phyloP scores from a whole-genome alignment of 257 asterid species.

The Solanum lycopersicoides region DNA sequence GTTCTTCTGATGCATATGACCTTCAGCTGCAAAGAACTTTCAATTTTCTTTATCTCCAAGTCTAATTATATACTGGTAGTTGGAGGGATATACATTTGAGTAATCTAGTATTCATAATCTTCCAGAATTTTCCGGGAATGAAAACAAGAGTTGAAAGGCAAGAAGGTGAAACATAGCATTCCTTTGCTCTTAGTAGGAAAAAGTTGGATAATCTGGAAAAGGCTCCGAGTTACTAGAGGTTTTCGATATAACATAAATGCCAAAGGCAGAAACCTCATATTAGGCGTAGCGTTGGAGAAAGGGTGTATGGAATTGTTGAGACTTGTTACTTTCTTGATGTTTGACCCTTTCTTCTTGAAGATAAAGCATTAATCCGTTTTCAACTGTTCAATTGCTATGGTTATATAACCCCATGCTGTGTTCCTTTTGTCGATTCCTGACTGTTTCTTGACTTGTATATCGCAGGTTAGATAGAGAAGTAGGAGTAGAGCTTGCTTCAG shows the following conservation, averaged over 20 bases:
- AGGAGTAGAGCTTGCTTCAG: constrained; percentile 1
- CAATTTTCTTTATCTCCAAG: not conserved
- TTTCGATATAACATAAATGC: not conserved
- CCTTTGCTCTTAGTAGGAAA: not conserved
- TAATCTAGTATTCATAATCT: not conserved
- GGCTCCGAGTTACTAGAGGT: not conserved
- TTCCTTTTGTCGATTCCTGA: not conserved
- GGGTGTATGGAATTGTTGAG: not conserved
- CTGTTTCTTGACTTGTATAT: not conserved
- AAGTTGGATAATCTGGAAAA: not conserved
- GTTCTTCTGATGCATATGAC: not conserved
- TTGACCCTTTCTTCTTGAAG: not conserved
- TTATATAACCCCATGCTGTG: not conserved
- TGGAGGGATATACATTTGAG: not conserved
- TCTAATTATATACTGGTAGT: not conserved
- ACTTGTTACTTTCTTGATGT: not conserved
- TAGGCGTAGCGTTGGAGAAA: not conserved
- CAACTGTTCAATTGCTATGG: not conserved
- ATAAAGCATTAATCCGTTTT: not conserved
- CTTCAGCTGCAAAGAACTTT: not conserved
- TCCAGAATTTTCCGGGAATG: not conserved
- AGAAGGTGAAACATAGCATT: not conserved
- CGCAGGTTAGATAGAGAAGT: constrained; percentile 23
- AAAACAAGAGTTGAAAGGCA: not conserved
- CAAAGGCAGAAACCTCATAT: not conserved